A percentile compares a stretch with the other conserved stretches of the same genome.
Evolutionary conservation across 2,329 filamentous ascomycete genomes (phyloP).

Genomic region (Geosmithia morbida): DNA sequence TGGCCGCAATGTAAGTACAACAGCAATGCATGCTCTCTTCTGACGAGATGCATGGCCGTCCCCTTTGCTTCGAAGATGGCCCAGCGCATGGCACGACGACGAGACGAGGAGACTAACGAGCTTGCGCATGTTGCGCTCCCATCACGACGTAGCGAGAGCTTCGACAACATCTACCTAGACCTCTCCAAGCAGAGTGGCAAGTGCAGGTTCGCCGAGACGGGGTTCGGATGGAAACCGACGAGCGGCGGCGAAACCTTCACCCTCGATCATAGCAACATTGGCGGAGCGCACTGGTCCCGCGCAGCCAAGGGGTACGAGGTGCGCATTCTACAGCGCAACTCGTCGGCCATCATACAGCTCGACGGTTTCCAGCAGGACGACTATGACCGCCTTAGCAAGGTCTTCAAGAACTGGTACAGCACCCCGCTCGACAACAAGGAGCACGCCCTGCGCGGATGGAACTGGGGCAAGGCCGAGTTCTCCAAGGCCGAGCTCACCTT

Average conservation of each 20-base stretch:
- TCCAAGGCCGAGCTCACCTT: conserved; percentile 89
- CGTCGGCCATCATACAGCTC: conserved; percentile 77
- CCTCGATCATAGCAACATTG: conserved; percentile 74
- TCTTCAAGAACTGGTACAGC: conserved; percentile 98
- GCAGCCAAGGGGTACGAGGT: conserved; percentile 87
- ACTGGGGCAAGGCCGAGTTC: conserved; percentile 98
- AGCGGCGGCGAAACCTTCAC: conserved; percentile 87
- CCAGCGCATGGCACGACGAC: not conserved
- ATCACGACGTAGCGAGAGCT: conserved; percentile 53
- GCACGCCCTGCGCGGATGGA: conserved; percentile 92
- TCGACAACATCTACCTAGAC: conserved; percentile 94
- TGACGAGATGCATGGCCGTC: not conserved
- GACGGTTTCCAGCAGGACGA: conserved; percentile 95
- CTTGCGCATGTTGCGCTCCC: not conserved
- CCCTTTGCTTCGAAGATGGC: not conserved
- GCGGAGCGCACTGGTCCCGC: conserved; percentile 83
- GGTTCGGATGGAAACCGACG: conserved; percentile 87
- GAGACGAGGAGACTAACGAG: not conserved
- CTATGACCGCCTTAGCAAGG: conserved; percentile 76
- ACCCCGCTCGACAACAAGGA: conserved; percentile 84
- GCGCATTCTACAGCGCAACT: conserved; percentile 75
- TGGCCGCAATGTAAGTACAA: conserved; percentile 22
- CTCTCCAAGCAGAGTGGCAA: conserved; percentile 85
- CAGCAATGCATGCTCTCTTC: not conserved
- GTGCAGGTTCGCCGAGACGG: conserved; percentile 87